Evolutionary conservation across 306 rosid genomes (phyloP), one percentile per base, ranked within the genome.

Genomic region (Prunus mongolica): DNA sequence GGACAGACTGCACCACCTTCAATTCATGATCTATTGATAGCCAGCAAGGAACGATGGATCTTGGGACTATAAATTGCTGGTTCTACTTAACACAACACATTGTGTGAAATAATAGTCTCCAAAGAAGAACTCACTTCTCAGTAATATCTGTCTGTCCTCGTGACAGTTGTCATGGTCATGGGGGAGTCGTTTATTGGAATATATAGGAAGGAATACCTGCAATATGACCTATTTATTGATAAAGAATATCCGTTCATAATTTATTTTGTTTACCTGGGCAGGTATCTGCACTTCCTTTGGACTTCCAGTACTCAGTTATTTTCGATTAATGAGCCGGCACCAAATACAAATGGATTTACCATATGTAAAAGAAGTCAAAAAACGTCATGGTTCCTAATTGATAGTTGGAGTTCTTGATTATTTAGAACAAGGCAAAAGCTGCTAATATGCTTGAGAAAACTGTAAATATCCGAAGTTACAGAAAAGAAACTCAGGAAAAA

Each of bases 1-100:
- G 94, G 71, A 85, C 2, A 50, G 93, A 91, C 69, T 91, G 94
- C 79, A 8, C 89, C 0, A 57, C 78, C 19, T 91, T 93, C 81
- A 91, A 93, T 85, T 88, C 77, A 65, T 38, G 65, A 51, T 51
- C 64, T 7, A 64, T 18, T 55, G 55, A 51, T 52, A 75, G 55
- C 55, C 9, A 58, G 9, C 9, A 38, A 38, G 44, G 44, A 38
- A 7, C 44, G 44, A 38, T 7, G 44, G 65, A 30, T 52, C 49
- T 32, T 22, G 65, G n/a, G 8, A 38, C 7, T 6, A 55, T 56
- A 28, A 55, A 57, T 57, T 72, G 7, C 52, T 54, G 50, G 61
- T 55, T 55, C 61, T 55, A 9, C 19, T n/a, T 5, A 67, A 10
- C 30, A 61, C 19, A 52, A 4, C 19, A 34, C 30, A 65, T 65